Conservation (phyloP, 1,139 yeast species). For the Wickerhamomyces sp. region DNA sequence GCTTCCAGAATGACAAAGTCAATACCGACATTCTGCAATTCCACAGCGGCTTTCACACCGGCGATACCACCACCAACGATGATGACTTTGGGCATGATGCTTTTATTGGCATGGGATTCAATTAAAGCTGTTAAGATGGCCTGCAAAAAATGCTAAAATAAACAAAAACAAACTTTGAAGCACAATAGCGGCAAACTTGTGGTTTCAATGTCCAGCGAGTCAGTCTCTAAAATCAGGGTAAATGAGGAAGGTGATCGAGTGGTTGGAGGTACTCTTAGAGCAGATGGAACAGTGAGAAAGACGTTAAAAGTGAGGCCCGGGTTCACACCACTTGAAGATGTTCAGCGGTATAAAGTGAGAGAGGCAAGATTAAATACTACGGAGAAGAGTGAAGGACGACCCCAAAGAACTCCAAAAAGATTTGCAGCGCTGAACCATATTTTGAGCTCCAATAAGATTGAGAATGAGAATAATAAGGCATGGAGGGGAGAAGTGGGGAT, state of each 20-base stretch:
- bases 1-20: slow-evolving; percentile 53
- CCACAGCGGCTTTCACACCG: slow-evolving; percentile 74
- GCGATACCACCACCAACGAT: slow-evolving; percentile 83
- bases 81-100: slow-evolving; percentile 26
- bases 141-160: no score
- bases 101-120: no score
- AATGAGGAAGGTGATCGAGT: slow-evolving; percentile 11
- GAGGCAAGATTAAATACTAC: slow-evolving; percentile 5
- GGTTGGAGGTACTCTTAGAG: slow-evolving; percentile 25
- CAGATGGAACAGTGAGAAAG: slow-evolving; percentile 35
- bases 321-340: slow-evolving; percentile 32
- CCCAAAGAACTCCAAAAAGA: background rate
- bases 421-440: background rate
- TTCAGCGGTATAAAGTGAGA: slow-evolving; percentile 24
- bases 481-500: background rate
- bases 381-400: slow-evolving; percentile 1
- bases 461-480: background rate
- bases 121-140: no score
- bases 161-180: no score
- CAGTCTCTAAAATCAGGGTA: slow-evolving; percentile 6
- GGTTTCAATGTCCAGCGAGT: background rate
- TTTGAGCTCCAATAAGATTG: background rate
- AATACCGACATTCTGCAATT: slow-evolving; percentile 39
- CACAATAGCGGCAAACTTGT: no score
- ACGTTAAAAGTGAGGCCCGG: slow-evolving; percentile 34